Conservation (phyloP, 1,284 basidiomycete genomes). For the Naganishia liquefaciens region DNA sequence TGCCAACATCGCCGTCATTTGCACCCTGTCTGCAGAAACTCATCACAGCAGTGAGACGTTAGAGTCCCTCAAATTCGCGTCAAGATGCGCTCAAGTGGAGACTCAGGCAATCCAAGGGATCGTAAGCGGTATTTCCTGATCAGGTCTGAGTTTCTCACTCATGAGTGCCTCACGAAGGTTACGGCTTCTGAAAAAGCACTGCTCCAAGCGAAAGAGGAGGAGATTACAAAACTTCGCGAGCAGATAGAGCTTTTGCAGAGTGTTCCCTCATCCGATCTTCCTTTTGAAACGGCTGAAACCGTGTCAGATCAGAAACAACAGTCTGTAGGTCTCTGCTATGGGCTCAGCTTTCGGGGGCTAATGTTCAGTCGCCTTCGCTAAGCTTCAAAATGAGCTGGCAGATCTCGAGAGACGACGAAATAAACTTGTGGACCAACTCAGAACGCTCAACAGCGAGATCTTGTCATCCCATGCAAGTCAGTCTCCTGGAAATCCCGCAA, state of each 20-base stretch:
- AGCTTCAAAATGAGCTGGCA: slow-evolving; percentile 49
- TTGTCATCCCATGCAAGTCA: slow-evolving; percentile 47
- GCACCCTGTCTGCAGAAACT: slow-evolving; percentile 56
- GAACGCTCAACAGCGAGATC: slow-evolving; percentile 51
- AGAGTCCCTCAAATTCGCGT: slow-evolving; percentile 61
- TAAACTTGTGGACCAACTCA: slow-evolving; percentile 44
- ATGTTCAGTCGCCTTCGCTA: not conserved
- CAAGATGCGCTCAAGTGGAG: slow-evolving; percentile 59
- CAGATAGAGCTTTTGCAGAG: slow-evolving; percentile 43
- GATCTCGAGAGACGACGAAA: slow-evolving; percentile 49
- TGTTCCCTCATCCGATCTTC: slow-evolving; percentile 17
- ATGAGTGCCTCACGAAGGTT: slow-evolving; percentile 39
- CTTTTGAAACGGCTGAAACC: slow-evolving; percentile 41
- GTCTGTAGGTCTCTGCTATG: slow-evolving; percentile 1
- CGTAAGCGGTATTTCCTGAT: slow-evolving; percentile 40
- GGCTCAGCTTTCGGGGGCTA: not conserved
- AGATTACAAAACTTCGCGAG: slow-evolving; percentile 53
- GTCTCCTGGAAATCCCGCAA: slow-evolving; percentile 31
- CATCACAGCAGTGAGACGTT: slow-evolving; percentile 60
- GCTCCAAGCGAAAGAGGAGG: slow-evolving; percentile 54
- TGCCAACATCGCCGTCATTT: slow-evolving; percentile 61
- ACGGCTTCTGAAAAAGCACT: slow-evolving; percentile 51
- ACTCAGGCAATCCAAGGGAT: slow-evolving; percentile 60
- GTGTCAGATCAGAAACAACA: not conserved
- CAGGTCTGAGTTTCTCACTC: not conserved